A percentile compares a stretch with the other conserved stretches of the same genome.
Conservation (phyloP, 2,329 filamentous ascomycete species). For the Trichoderma gracile region DNA sequence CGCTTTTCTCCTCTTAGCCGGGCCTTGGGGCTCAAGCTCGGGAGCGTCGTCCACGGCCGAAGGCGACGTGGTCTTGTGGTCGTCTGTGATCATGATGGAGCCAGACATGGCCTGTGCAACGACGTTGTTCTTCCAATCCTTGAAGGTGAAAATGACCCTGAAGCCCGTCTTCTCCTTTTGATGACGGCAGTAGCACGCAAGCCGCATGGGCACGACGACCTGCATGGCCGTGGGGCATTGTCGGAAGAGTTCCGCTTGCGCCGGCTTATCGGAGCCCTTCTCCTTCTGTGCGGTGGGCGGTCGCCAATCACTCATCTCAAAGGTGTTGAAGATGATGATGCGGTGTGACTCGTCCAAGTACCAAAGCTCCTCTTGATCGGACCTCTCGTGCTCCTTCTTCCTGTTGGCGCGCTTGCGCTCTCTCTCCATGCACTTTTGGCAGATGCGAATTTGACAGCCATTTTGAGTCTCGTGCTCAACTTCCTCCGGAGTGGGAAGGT, state of each 20-base stretch:
- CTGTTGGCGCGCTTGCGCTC: constrained; percentile 88
- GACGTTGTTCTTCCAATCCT: constrained; percentile 73
- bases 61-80: constrained; percentile 79
- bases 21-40: constrained; percentile 44
- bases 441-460: constrained; percentile 93
- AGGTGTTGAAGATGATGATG: constrained; percentile 88
- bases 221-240: constrained; percentile 67
- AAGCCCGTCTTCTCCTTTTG: constrained; percentile 93
- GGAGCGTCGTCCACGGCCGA: neutral
- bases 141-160: constrained; percentile 90
- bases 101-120: constrained; percentile 83
- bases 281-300: constrained; percentile 52
- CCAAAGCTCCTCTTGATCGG: constrained; percentile 89
- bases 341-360: constrained; percentile 75
- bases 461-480: constrained; percentile 75
- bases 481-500: constrained; percentile 47
- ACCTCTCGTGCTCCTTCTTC: constrained; percentile 84
- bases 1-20: constrained; percentile 81
- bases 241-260: constrained; percentile 44
- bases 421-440: constrained; percentile 83
- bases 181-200: constrained; percentile 95
- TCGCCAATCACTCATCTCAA: constrained; percentile 83
- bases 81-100: constrained; percentile 95
- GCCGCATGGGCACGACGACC: constrained; percentile 87
- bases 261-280: constrained; percentile 40